Percentiles rank a stretch among this genome's conserved stretches.
These are phyloP conservation scores for Isabelozyma pseudorhagii DNA, from an alignment of 805 yeast species.

Conservation along the genomic window DNA sequence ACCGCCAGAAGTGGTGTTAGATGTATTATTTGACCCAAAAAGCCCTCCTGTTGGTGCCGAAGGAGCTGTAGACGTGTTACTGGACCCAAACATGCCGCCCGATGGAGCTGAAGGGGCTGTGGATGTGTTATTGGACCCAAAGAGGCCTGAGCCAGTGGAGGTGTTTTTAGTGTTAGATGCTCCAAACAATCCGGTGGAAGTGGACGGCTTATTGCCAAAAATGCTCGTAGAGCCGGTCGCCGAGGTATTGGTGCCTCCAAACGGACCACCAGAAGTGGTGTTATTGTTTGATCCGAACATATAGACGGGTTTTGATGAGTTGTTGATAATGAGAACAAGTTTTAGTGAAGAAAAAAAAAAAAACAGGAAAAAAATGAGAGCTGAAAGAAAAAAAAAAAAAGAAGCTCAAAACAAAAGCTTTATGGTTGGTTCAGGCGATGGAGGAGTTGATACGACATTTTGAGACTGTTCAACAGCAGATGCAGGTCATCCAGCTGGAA, in stretches of 20 bases:
- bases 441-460: not conserved
- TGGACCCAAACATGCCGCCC: slow-evolving; percentile 2
- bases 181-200: slow-evolving; percentile 23
- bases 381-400: not conserved
- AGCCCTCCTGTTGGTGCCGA: no score
- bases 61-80: not conserved
- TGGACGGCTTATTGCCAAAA: slow-evolving; percentile 7
- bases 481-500: not conserved
- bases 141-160: slow-evolving; percentile 1
- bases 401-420: not conserved
- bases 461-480: not conserved
- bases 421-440: not conserved
- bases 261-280: slow-evolving; percentile 8
- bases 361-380: not conserved
- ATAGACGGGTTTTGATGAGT: not conserved
- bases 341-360: not conserved
- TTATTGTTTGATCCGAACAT: slow-evolving; percentile 13
- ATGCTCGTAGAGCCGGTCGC: slow-evolving; percentile 3
- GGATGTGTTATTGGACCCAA: slow-evolving; percentile 1
- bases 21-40: not conserved
- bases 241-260: slow-evolving; percentile 5
- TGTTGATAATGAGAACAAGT: not conserved
- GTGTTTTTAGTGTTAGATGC: slow-evolving; percentile 2
- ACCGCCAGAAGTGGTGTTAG: slow-evolving; percentile 12
- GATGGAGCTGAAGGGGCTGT: not conserved